Percentiles rank a stretch among this genome's conserved stretches.
These are phyloP conservation scores for Arabidopsis suecica DNA, from an alignment of 345 rosid species.

Conservation along the genomic window DNA sequence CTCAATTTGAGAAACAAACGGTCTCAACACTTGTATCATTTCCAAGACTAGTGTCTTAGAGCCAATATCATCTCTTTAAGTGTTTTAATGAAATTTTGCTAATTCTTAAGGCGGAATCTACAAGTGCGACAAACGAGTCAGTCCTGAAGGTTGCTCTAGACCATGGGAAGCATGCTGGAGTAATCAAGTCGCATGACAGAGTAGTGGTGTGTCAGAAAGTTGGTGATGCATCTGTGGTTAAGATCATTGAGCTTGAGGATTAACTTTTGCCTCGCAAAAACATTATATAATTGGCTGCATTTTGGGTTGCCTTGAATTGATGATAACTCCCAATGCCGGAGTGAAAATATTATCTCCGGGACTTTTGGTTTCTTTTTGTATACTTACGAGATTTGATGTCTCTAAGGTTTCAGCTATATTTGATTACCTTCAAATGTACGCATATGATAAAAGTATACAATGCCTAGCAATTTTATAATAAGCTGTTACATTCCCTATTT, in stretches of 20 bases:
- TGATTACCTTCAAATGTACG: conserved; percentile 18
- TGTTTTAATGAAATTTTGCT: background rate
- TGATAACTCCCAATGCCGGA: conserved; percentile 20
- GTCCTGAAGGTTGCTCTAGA: conserved; percentile 88
- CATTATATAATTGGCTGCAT: conserved; percentile 27
- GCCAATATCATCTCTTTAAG: background rate
- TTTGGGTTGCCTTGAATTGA: conserved; percentile 22
- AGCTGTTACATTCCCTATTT: conserved; percentile 10
- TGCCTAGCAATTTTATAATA: conserved; percentile 37
- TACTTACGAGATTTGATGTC: conserved; percentile 37
- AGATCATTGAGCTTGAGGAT: conserved; percentile 91
- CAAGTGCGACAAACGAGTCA: conserved; percentile 80
- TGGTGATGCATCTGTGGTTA: conserved; percentile 89
- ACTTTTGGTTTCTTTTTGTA: conserved; percentile 30
- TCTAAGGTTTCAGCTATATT: conserved; percentile 17
- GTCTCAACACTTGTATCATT: background rate
- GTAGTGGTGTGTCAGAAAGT: conserved; percentile 95
- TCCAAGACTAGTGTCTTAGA: background rate
- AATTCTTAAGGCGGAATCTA: conserved; percentile 76
- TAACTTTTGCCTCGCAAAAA: conserved; percentile 33
- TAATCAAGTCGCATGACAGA: conserved; percentile 78
- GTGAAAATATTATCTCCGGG: conserved; percentile 33
- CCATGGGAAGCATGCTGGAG: conserved; percentile 80
- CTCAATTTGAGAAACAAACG: background rate
- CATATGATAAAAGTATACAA: conserved; percentile 28